Evolutionary conservation across 1,139 yeast genomes (phyloP).

Genomic region (Candida freyschussii): DNA sequence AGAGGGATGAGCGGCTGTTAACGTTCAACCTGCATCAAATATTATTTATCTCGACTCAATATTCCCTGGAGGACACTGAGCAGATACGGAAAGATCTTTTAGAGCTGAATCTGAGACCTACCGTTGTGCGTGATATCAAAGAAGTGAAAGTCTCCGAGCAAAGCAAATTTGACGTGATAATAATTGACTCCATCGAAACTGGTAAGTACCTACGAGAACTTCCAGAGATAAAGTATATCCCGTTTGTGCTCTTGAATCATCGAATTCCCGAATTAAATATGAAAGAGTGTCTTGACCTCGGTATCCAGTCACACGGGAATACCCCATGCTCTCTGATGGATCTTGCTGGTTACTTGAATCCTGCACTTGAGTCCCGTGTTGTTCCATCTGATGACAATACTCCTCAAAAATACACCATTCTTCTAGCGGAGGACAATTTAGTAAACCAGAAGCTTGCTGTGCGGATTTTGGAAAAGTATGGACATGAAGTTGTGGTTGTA

Average conservation of each 20-base stretch:
- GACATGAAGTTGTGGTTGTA: slow-evolving; percentile 76
- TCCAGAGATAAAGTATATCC: slow-evolving; percentile 76
- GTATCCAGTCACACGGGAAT: slow-evolving; percentile 83
- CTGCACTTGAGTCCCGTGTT: slow-evolving; percentile 78
- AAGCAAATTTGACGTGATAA: slow-evolving; percentile 69
- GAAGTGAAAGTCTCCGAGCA: slow-evolving; percentile 42
- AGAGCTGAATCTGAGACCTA: slow-evolving; percentile 36
- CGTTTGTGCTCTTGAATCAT: slow-evolving; percentile 71
- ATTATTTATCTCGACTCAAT: slow-evolving; percentile 66
- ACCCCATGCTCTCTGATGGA: slow-evolving; percentile 82
- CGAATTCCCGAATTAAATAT: slow-evolving; percentile 74
- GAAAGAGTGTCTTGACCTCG: slow-evolving; percentile 77
- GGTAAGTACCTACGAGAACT: slow-evolving; percentile 65
- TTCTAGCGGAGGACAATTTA: slow-evolving; percentile 82
- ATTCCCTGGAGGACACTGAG: slow-evolving; percentile 45
- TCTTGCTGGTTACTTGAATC: slow-evolving; percentile 75
- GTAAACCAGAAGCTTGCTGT: slow-evolving; percentile 87
- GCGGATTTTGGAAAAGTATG: slow-evolving; percentile 74
- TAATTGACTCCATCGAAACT: slow-evolving; percentile 73
- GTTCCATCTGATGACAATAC: slow-evolving; percentile 80
- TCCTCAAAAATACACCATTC: slow-evolving; percentile 67
- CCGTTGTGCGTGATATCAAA: slow-evolving; percentile 36
- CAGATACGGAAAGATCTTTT: slow-evolving; percentile 33
- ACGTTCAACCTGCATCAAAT: slow-evolving; percentile 72
- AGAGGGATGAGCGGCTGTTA: slow-evolving; percentile 64